These are phyloP conservation scores for Aspergillus fructus DNA, from an alignment of 2,329 filamentous ascomycete genomes.

Conservation along the genomic window DNA sequence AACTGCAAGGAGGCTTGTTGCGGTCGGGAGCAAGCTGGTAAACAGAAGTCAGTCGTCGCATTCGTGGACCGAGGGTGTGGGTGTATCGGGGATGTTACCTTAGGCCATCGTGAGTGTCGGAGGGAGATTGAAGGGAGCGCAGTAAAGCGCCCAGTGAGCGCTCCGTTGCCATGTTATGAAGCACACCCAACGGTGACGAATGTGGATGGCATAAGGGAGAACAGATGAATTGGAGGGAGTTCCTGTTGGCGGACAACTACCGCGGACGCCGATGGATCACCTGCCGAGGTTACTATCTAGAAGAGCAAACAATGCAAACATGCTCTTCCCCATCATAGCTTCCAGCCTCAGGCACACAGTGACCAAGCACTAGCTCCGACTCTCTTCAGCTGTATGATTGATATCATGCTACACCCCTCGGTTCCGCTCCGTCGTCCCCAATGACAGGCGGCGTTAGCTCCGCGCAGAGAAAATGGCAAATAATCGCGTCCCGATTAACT, in stretches of 20 bases:
- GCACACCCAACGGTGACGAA: not conserved
- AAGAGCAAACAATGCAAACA: conserved; percentile 36
- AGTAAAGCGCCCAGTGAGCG: conserved; percentile 60
- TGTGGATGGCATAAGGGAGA: conserved; percentile 7
- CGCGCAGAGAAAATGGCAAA: conserved; percentile 26
- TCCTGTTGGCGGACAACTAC: conserved; percentile 4
- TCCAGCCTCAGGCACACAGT: not conserved
- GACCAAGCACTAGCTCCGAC: not conserved
- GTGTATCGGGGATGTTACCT: conserved; percentile 43
- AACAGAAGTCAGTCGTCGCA: conserved; percentile 14
- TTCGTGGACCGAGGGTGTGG: not conserved
- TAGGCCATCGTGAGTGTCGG: conserved; percentile 59
- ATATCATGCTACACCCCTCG: conserved; percentile 7
- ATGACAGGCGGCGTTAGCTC: conserved; percentile 7
- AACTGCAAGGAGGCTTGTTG: conserved; percentile 46
- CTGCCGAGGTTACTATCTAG: conserved; percentile 30
- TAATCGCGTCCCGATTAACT: conserved; percentile 55
- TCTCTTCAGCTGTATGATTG: not conserved
- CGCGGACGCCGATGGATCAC: conserved; percentile 28
- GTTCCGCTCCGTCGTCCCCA: not conserved
- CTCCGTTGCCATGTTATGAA: conserved; percentile 55
- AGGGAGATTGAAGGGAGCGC: conserved; percentile 59
- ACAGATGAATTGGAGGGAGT: not conserved
- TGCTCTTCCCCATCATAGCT: conserved; percentile 2
- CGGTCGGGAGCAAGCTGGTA: conserved; percentile 52